A percentile compares a stretch with the other conserved stretches of the same genome.
phyloP scores from a whole-genome alignment of 2,329 filamentous ascomycete genomes.

The Grosmannia huntii region DNA sequence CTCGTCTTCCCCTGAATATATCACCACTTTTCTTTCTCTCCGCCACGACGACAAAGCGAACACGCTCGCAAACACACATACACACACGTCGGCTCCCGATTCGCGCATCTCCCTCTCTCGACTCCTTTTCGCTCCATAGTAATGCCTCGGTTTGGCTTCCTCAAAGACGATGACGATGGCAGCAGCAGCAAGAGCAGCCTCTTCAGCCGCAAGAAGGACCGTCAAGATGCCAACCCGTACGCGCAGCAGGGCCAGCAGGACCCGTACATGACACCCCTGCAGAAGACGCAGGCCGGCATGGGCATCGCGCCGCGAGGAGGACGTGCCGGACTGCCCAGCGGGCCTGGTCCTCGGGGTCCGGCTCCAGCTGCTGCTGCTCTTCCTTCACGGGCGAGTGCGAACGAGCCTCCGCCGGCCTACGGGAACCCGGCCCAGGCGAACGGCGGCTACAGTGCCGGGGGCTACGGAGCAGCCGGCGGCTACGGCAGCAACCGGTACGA shows the following conservation, averaged over 20 bases:
- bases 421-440: conserved; percentile 3
- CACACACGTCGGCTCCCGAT: neutral
- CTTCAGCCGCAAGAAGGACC: conserved; percentile 40
- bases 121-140: neutral
- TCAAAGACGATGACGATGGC: conserved; percentile 33
- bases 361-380: conserved; percentile 9
- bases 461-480: conserved; percentile 36
- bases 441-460: conserved; percentile 39
- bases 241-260: conserved; percentile 33
- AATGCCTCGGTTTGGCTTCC: conserved; percentile 50
- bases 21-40: neutral
- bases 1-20: neutral
- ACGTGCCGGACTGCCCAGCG: conserved; percentile 23
- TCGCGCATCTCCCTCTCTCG: neutral
- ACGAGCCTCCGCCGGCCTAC: conserved; percentile 3
- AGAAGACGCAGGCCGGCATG: conserved; percentile 20
- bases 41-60: neutral
- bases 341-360: conserved; percentile 20
- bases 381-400: conserved; percentile 18
- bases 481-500: conserved; percentile 44
- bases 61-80: neutral
- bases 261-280: conserved; percentile 38
- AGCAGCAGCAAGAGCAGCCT: conserved; percentile 35
- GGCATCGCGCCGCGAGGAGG: conserved; percentile 9
- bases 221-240: conserved; percentile 39